Conservation (phyloP, 2,329 filamentous ascomycete species). For the Cladosporium sp. region DNA sequence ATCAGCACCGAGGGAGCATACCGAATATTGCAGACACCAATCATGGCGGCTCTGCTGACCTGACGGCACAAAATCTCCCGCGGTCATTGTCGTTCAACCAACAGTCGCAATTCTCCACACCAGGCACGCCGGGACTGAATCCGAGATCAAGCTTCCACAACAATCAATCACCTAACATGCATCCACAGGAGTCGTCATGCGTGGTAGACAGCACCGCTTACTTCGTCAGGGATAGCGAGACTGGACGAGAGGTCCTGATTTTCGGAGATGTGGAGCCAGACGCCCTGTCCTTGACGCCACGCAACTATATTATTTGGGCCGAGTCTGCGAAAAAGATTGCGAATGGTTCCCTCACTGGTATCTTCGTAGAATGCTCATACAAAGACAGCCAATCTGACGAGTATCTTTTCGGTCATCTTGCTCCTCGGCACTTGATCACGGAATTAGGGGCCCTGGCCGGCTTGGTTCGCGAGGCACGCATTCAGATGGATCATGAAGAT, state of each 20-base stretch:
- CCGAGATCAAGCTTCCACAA: slow-evolving; percentile 23
- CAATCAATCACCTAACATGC: slow-evolving; percentile 24
- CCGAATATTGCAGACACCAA: slow-evolving; percentile 32
- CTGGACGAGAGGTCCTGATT: slow-evolving; percentile 73
- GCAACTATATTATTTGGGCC: slow-evolving; percentile 77
- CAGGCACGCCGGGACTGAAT: slow-evolving; percentile 26
- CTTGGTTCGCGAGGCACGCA: slow-evolving; percentile 55
- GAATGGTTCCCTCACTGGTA: slow-evolving; percentile 62
- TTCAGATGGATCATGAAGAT: slow-evolving; percentile 25
- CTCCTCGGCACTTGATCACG: slow-evolving; percentile 72
- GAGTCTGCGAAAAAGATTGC: slow-evolving; percentile 83
- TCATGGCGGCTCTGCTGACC: background rate
- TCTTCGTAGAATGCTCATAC: slow-evolving; percentile 96
- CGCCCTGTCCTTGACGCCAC: slow-evolving; percentile 70
- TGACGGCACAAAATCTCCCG: background rate
- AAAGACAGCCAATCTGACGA: slow-evolving; percentile 72
- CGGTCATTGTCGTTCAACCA: slow-evolving; percentile 23
- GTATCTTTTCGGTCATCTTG: slow-evolving; percentile 80
- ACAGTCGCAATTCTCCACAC: slow-evolving; percentile 19
- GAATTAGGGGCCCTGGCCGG: slow-evolving; percentile 68
- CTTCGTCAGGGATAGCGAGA: slow-evolving; percentile 63
- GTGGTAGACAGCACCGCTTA: slow-evolving; percentile 87
- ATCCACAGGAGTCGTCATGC: slow-evolving; percentile 39
- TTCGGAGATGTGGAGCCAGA: slow-evolving; percentile 97
- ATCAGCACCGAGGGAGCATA: slow-evolving; percentile 38